Percentiles rank a stretch among this genome's conserved stretches.
phyloP scores from a whole-genome alignment of 371 early-diverging fungal species.

The Blakeslea trispora region DNA sequence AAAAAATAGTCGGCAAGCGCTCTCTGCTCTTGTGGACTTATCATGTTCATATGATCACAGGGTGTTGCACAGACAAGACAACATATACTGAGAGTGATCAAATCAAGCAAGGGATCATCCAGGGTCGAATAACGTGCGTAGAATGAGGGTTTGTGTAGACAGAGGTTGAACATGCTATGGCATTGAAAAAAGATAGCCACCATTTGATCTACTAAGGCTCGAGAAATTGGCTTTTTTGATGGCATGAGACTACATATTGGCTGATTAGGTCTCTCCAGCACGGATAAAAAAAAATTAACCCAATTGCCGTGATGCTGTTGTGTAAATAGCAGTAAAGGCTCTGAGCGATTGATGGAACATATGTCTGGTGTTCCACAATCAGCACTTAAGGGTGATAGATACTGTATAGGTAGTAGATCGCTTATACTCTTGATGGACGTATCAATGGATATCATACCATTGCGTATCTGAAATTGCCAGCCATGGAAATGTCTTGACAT shows the following conservation, averaged over 20 bases:
- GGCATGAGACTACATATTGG: no score
- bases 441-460: not conserved
- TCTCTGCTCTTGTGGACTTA: not conserved
- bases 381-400: not conserved
- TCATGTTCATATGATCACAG: not conserved
- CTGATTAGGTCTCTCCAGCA: no score
- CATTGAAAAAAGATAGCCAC: conserved; percentile 4
- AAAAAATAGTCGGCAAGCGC: conserved; percentile 1
- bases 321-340: not conserved
- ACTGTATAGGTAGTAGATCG: not conserved
- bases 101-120: not conserved
- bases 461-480: not conserved
- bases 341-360: not conserved
- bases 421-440: not conserved
- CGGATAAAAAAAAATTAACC: not conserved
- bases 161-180: not conserved
- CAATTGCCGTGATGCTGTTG: not conserved
- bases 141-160: not conserved
- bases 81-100: not conserved
- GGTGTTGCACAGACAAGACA: not conserved
- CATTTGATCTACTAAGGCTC: not conserved
- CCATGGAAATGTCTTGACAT: not conserved
- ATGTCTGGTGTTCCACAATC: not conserved
- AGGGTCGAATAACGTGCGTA: not conserved
- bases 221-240: not conserved